These are phyloP conservation scores for Cicer bijugum DNA, from an alignment of 306 rosid genomes.

Conservation along the genomic window DNA sequence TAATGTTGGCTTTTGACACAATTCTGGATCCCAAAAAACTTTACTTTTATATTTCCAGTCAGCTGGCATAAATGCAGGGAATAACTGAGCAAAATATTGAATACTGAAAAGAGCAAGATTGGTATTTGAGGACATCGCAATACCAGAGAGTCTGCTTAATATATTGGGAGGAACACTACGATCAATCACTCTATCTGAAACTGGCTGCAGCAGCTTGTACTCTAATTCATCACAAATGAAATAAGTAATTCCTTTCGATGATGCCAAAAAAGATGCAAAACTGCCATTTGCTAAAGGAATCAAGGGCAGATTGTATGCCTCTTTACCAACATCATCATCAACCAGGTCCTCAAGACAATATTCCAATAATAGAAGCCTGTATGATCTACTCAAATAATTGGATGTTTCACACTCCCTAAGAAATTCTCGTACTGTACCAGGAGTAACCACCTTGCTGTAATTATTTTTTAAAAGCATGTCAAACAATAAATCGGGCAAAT, in stretches of 20 bases:
- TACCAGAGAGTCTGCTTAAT: conserved; percentile 70
- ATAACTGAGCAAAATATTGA: conserved; percentile 70
- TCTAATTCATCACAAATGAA: conserved; percentile 85
- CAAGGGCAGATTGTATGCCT: conserved; percentile 71
- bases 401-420: conserved; percentile 66
- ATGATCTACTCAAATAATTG: conserved; percentile 53
- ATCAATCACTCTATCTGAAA: conserved; percentile 76
- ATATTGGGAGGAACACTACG: conserved; percentile 62
- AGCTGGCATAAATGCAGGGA: conserved; percentile 74
- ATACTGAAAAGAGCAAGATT: conserved; percentile 63
- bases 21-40: conserved; percentile 81
- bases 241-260: conserved; percentile 70
- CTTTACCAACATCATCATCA: conserved; percentile 82
- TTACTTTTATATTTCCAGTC: conserved; percentile 85
- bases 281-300: conserved; percentile 93
- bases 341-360: conserved; percentile 93
- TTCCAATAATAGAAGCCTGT: conserved; percentile 85
- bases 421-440: conserved; percentile 78
- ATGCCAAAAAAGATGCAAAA: conserved; percentile 69
- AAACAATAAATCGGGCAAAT: conserved; percentile 66
- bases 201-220: conserved; percentile 64
- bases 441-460: conserved; percentile 74
- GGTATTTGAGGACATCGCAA: conserved; percentile 83
- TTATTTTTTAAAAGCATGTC: conserved; percentile 74
- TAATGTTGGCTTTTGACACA: conserved; percentile 71